Base-by-base conservation (phyloP, 108 stramenopile species). In the Asterionellopsis glacialis region DNA sequence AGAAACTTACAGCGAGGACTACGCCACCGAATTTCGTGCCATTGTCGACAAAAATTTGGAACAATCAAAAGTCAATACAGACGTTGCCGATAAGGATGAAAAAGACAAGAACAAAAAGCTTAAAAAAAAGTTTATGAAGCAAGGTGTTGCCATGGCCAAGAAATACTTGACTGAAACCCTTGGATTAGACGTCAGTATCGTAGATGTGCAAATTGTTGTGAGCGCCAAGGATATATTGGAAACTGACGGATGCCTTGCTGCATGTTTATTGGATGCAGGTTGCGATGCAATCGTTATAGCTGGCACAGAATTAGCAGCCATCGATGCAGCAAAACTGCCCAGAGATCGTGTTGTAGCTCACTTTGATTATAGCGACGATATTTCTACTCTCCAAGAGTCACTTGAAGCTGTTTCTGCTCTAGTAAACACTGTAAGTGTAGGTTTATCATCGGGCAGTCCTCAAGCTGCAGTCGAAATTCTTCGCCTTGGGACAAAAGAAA, bases 191-290 rank as follows among this genome's bases (percentile, higher is more conserved):
- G 84, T 82, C 11, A 84, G 78, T 45, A 71, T 90, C 18, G 62
- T 84, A 14, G 72, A 88, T 64, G 88, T 90, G 23, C 78, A 90
- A 66, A 64, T 88, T 1, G 79, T 85, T 11, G 25, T 93, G 41
- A 44, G 51, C 0, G 26, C 75, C 0, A 25, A 49, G 0, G 60
- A 76, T 51, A 55, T 90, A 0, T 38, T 87, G 9, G 73, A 68
- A 43, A 78, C 79, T 11, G 82, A 90, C 58, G 92, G 92, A 11
- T 80, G 80, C 24, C 33, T 93, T 45, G 84, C 81, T 0, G 76
- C 71, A 21, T 87, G 86, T 26, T 77, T 93, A 39, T 50, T 93
- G 45, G 92, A 93, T 72, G 92, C 88, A 0, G 92, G 92, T 23
- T 88, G 88, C 62, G 69, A 72, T 22, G 16, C 51, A 16, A 75